Base-by-base conservation (phyloP, 2,329 filamentous ascomycete genomes). In the Colletotrichum endophyticum region DNA sequence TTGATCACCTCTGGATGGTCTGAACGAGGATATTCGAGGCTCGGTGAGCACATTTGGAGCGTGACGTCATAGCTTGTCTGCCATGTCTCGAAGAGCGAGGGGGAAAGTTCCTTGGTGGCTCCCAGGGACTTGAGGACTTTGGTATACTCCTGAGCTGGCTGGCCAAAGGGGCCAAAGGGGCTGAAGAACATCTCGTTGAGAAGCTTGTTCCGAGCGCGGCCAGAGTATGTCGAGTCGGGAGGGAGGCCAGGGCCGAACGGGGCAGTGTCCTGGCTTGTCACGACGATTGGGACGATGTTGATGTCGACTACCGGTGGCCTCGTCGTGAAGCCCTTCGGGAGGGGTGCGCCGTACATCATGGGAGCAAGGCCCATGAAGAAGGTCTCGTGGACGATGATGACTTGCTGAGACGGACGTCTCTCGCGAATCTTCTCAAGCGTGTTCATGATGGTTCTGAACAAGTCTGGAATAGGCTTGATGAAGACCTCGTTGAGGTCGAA, bases 301-400 rank as follows among this genome's bases (percentile, higher is more conserved):
- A 89, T 81, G 19, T 83, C 86, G 71, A 90, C 81, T 19, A 82
- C 82, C 32, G 81, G 81, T n/a, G 81, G 85, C 32, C 81, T 82
- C 22, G 72, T 81, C 73, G 75, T 78, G 78, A 80, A 89, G 22
- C 81, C 87, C 79, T 78, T 81, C 16, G 81, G 87, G 73, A 84
- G 81, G 4, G 86, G 83, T 2, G 83, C 84, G 4, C 87, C 86
- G 34, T 82, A 79, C 2, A 79, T 78, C 66, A 87, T 83, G 0
- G 88, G 86, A 1, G 84, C 76, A 13, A 82, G 77, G 0, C 86
- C 87, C 70, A 84, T 80, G 61, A 84, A 86, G 4, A 83, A 79
- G 4, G 82, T 80, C 78, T 90, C 89, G 39, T 82, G 82, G n/a
- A 90, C 68, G 15, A 88, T 80, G 25, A 90, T 77, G 32, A 90